Evolutionary conservation across 805 yeast species (phyloP), one percentile per base, ranked within the genome.

Genomic region (Saturnispora galanensis): DNA sequence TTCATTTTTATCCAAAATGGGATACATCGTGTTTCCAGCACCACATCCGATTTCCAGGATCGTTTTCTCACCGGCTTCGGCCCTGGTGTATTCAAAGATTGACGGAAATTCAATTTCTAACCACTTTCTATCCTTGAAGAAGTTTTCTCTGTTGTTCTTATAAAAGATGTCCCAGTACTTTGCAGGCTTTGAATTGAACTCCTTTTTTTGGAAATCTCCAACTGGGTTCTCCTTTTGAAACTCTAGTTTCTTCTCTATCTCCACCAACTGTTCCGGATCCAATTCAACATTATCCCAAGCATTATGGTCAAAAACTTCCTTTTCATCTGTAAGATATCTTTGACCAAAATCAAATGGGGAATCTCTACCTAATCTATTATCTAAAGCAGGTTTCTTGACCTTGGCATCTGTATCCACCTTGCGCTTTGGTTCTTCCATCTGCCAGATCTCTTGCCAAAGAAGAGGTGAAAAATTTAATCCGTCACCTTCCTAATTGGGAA

Each of bases 281-380:
- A 96, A 89, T 57, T 87, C 96, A 31, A 88, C 97, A 60, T 93
- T 95, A 61, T 93, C 98, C 86, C 93, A 83, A 0, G 98, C 98
- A 60, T 93, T 93, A 59, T 84, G 95, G 48, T 76, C 74, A 80
- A 95, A 93, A 1, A 93, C 95, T 28, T 87, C 88, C 4, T 81
- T 79, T 12, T 79, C 83, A 39, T 79, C 76, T 2, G 73, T 74
- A 47, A 93, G 67, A 51, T 65, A 77, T 45, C 98, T 70, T 60
- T 87, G 94, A 10, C 98, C 98, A 65, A 93, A 93, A 16, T 80
- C 81, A 62, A 87, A 90, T 5, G 98, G 98, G 31, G 77, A 70
- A 54, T 89, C 97, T 49, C 90, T 81, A 2, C 95, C 90, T 33
- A 83, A 69, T 46, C 90, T 65, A 3, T 83, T 67, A 44, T 71